Conservation (phyloP, 2,329 filamentous ascomycete genomes). For the Pseudocercospora crystallina region DNA sequence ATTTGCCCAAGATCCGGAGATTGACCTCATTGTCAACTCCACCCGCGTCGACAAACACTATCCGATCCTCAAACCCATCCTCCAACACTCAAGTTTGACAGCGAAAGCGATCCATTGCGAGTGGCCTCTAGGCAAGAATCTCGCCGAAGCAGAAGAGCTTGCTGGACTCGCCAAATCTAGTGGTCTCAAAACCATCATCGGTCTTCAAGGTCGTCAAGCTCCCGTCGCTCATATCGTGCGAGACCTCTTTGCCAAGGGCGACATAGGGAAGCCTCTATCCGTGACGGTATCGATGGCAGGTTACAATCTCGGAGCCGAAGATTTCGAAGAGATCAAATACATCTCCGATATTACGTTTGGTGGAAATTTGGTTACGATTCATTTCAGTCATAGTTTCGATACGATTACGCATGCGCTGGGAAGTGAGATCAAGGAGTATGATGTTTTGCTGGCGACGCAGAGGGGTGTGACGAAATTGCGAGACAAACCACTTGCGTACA, state of each 20-base stretch:
- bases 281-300: conserved; percentile 1
- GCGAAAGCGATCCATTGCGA: conserved; percentile 49
- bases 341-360: conserved; percentile 6
- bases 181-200: conserved; percentile 45
- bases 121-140: conserved; percentile 48
- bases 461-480: background rate
- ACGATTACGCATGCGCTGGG: conserved; percentile 5
- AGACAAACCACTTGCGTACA: no score
- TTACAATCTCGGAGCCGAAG: conserved; percentile 2
- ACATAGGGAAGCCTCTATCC: conserved; percentile 43
- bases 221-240: conserved; percentile 43
- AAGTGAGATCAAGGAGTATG: background rate
- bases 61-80: conserved; percentile 39
- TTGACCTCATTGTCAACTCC: conserved; percentile 48
- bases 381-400: conserved; percentile 11
- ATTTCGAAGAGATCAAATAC: background rate
- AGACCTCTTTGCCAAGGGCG: conserved; percentile 41
- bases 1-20: conserved; percentile 44
- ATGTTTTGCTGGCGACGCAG: conserved; percentile 3
- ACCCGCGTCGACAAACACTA: conserved; percentile 47
- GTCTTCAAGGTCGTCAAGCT: conserved; percentile 45
- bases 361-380: conserved; percentile 5
- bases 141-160: conserved; percentile 45
- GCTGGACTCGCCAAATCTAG: conserved; percentile 39
- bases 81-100: conserved; percentile 35